A percentile compares a stretch with the other conserved stretches of the same genome.
phyloP scores from a whole-genome alignment of 116 monocot species.

The Cymodocea nodosa region DNA sequence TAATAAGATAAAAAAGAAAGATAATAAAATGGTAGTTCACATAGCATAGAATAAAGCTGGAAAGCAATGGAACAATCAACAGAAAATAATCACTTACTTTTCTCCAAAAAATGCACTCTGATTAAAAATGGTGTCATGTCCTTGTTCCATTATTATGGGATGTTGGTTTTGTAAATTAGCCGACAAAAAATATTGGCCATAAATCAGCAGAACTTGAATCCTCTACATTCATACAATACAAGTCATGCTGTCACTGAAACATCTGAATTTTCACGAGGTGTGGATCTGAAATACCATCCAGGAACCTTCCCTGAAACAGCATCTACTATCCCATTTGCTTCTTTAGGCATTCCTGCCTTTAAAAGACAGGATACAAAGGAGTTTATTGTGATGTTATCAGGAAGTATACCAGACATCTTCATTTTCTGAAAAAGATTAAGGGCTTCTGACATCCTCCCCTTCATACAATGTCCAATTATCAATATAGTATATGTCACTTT shows the following conservation, averaged over 20 bases:
- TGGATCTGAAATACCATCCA: background rate
- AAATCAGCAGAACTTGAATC: background rate
- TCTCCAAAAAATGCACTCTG: too few species aligned
- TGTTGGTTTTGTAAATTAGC: background rate
- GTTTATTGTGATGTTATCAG: conserved; percentile 34
- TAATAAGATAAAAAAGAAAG: too few species aligned
- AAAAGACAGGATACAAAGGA: conserved; percentile 50
- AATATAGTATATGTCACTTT: conserved; percentile 71
- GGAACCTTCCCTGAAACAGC: background rate
- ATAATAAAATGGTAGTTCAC: too few species aligned
- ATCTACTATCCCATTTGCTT: conserved; percentile 23
- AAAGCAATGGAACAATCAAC: too few species aligned
- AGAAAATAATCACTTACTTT: too few species aligned
- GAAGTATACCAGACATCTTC: conserved; percentile 34
- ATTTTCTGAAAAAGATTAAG: conserved; percentile 49
- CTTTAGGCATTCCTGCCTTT: conserved; percentile 69
- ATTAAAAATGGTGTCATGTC: too few species aligned
- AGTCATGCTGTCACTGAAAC: background rate
- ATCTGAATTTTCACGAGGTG: conserved; percentile 2
- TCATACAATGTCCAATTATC: conserved; percentile 85
- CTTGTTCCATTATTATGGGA: background rate
- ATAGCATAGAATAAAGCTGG: too few species aligned
- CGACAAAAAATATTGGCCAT: background rate
- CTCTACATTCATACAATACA: background rate
- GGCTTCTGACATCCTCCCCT: conserved; percentile 63